Conservation (phyloP, 176 grass and related monocot genomes). For the Guadua angustifolia region DNA sequence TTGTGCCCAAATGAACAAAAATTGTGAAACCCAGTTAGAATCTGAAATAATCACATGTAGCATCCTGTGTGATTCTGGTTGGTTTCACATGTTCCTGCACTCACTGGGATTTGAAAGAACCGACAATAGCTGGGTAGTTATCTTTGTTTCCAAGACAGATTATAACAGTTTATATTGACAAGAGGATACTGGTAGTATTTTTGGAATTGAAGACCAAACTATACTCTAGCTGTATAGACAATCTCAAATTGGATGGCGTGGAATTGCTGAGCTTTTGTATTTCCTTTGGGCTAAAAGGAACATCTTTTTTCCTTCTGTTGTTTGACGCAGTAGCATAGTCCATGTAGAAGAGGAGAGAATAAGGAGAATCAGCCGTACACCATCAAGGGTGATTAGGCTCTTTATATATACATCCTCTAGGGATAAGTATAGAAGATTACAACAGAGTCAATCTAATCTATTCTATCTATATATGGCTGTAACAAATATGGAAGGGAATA, state of each 20-base stretch:
- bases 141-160: background rate
- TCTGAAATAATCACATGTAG: background rate
- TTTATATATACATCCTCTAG: too few relatives aligned
- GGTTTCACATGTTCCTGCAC: background rate
- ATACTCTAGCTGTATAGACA: background rate
- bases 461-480: too few relatives aligned
- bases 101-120: background rate
- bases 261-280: background rate
- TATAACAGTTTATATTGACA: background rate
- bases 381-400: too few relatives aligned
- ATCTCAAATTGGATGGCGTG: background rate
- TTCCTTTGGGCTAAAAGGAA: background rate
- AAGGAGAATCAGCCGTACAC: too few relatives aligned
- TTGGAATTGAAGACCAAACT: conserved; percentile 21
- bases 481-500: too few relatives aligned
- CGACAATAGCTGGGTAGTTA: conserved; percentile 2
- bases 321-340: background rate
- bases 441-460: too few relatives aligned
- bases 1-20: background rate
- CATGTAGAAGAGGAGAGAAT: too few relatives aligned
- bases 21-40: background rate
- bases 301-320: background rate
- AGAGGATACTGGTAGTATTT: background rate
- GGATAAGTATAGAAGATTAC: too few relatives aligned
- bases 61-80: conserved; percentile 17